Base-by-base conservation (phyloP, 1,284 basidiomycete species). In the Naganishia liquefaciens region DNA sequence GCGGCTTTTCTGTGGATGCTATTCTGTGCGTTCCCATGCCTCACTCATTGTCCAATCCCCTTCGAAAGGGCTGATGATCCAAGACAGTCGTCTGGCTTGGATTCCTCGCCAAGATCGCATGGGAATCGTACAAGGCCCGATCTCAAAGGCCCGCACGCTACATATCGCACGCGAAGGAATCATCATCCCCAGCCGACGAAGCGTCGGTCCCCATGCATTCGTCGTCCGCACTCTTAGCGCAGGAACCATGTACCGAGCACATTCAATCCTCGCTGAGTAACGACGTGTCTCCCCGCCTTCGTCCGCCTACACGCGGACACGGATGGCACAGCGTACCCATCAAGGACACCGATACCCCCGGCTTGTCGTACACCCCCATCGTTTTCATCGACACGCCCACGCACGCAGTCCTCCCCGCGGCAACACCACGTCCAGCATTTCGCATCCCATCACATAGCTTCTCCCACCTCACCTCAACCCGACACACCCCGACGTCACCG, bases 1-100 rank as follows among this genome's bases (percentile, higher is more conserved):
- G 85, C 85, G 7, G 84, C 93, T 61, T 93, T 95, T 78, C 88
- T 92, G 75, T 93, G 91, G 92, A 17, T 66, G 11, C 21, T 62
- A 27, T 17, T 66, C n/a, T 52, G 64, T 62, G 13, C 51, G 55
- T 61, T n/a, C 10, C 33, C 33, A 10, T 33, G 33, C 54, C 55
- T 65, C 11, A 62, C 53, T 70, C 23, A 33, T 47, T n/a, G n/a
- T n/a, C n/a, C 39, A 9, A 44, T 50, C 23, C 25, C 21, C 39
- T 21, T 17, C 13, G 21, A 17, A 15, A 30, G 43, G 15, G 46
- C 13, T 37, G 19, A 47, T 10, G 49, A 69, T 28, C 39, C 62
- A 13, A 37, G 47, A 77, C 37, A 68, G 67, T 44, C n/a, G 52
- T 57, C 11, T 77, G 76, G 76, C 44, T 69, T 7, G 72, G 54